A percentile compares a stretch with the other conserved stretches of the same genome.
Evolutionary conservation across 306 rosid species (phyloP).

Genomic region (Prunus dulcis): DNA sequence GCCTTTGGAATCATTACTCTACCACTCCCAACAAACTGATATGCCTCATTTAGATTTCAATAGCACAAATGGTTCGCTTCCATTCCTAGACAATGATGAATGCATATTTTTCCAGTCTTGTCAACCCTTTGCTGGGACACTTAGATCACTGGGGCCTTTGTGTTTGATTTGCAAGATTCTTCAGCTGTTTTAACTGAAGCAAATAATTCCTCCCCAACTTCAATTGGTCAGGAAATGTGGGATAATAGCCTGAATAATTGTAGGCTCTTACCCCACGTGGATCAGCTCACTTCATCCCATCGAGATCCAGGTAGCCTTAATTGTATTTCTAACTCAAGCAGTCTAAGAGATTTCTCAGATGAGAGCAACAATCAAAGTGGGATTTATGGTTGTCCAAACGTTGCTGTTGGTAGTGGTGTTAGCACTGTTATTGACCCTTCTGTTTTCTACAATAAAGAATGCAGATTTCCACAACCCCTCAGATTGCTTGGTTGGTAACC

Average conservation of each 20-base stretch:
- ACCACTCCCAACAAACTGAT: slow-evolving; percentile 48
- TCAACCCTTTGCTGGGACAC: slow-evolving; percentile 37
- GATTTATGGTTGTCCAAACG: slow-evolving; percentile 46
- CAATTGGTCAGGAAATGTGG: slow-evolving; percentile 21
- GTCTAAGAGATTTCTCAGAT: slow-evolving; percentile 61
- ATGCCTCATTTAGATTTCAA: slow-evolving; percentile 48
- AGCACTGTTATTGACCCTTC: slow-evolving; percentile 57
- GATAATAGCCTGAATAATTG: slow-evolving; percentile 55
- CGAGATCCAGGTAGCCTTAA: slow-evolving; percentile 40
- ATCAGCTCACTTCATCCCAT: slow-evolving; percentile 47
- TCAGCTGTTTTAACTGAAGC: neutral
- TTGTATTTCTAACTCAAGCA: slow-evolving; percentile 44
- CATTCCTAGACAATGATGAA: slow-evolving; percentile 62
- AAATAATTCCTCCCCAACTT: too few species aligned
- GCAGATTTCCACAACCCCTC: too few species aligned
- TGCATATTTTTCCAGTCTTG: slow-evolving; percentile 51
- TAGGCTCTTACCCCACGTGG: slow-evolving; percentile 42
- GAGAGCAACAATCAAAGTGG: slow-evolving; percentile 90
- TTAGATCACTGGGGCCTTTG: slow-evolving; percentile 42
- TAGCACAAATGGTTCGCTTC: slow-evolving; percentile 42
- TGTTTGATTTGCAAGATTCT: slow-evolving; percentile 48
- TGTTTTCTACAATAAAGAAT: neutral
- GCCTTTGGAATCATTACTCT: slow-evolving; percentile 52
- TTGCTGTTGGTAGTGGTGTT: slow-evolving; percentile 54
- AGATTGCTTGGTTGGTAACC: slow-evolving; percentile 59